Base-by-base conservation (phyloP, 768 basidiomycete genomes). In the Tricholoma bakamatsutake region DNA sequence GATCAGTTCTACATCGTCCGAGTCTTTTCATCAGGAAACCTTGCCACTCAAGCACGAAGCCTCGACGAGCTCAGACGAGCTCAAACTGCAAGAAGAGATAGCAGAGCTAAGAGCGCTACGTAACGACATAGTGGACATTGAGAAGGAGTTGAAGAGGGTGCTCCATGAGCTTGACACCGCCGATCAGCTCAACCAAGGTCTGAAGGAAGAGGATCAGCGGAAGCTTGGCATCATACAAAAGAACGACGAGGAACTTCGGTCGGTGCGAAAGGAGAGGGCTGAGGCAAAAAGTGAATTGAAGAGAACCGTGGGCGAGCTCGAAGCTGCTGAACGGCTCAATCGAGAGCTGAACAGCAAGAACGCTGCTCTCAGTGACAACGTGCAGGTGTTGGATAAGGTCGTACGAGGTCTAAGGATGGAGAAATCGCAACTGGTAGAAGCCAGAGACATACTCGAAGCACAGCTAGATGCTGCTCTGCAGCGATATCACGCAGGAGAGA, bases 41-140 rank as follows among this genome's bases (percentile, higher is more conserved):
- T 17, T 50, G 47, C 17, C 13, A 24, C 15, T 37, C 7, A 31
- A 35, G 5, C 10, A 42, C 12, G 49, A 35, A 28, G 30, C 33
- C 13, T 33, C 28, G 11, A 18, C 17, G 8, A 18, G 39, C 15
- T 21, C 48, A 37, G 40, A 54, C 17, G 46, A 51, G 21, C 24
- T 50, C 5, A 37, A 7, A 31, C 35, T 37, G 9, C 34, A n/a
- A 15, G 46, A 47, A 1, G 40, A 43, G 33, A 3, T 31, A 5
- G 13, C 21, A n/a, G 43, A 47, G 18, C 33, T 52, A n/a, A 48
- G 13, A 24, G 21, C 27, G n/a, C 30, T 50, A 21, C 55, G 50
- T 13, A 55, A 59, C 11, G 59, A 60, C 13, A 57, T 54, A 12
- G 53, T 55, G 27, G 52, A 59, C 2, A 8, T 56, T 11, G 53